These are phyloP conservation scores for Solanum chilense DNA, from an alignment of 257 asterid genomes.

Conservation along the genomic window DNA sequence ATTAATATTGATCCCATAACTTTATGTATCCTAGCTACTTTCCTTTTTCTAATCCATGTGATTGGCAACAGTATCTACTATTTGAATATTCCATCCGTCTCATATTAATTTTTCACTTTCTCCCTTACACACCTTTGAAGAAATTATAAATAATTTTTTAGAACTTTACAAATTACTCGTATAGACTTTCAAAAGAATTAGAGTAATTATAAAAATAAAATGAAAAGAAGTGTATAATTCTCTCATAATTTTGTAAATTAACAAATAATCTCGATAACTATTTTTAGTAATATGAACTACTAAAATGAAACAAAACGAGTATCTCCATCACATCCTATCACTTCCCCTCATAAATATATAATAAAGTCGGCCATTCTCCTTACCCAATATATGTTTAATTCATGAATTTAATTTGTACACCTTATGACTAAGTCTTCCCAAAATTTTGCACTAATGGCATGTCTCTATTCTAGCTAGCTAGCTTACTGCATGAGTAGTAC, in stretches of 20 bases:
- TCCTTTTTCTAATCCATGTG: not conserved
- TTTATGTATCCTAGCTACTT: not conserved
- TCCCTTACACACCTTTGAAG: rapidly evolving
- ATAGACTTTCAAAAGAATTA: not conserved
- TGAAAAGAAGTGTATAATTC: too few species aligned
- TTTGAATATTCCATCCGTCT: not conserved
- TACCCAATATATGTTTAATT: not conserved
- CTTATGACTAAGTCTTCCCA: not conserved
- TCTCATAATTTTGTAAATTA: not conserved
- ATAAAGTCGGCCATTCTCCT: not conserved
- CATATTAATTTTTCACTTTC: not conserved
- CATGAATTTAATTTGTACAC: not conserved
- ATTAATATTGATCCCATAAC: not conserved
- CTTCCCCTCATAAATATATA: not conserved
- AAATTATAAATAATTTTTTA: too few species aligned
- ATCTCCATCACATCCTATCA: not conserved
- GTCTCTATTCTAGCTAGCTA: not conserved
- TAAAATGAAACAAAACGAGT: too few species aligned
- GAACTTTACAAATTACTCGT: too few species aligned
- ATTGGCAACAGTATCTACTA: not conserved
- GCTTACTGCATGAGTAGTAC: not conserved
- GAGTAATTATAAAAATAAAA: not conserved
- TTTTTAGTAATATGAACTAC: not conserved
- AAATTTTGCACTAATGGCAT: not conserved
- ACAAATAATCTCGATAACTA: rapidly evolving